Conservation (phyloP, 2,329 filamentous ascomycete genomes). For the Sarocladium oryzae region DNA sequence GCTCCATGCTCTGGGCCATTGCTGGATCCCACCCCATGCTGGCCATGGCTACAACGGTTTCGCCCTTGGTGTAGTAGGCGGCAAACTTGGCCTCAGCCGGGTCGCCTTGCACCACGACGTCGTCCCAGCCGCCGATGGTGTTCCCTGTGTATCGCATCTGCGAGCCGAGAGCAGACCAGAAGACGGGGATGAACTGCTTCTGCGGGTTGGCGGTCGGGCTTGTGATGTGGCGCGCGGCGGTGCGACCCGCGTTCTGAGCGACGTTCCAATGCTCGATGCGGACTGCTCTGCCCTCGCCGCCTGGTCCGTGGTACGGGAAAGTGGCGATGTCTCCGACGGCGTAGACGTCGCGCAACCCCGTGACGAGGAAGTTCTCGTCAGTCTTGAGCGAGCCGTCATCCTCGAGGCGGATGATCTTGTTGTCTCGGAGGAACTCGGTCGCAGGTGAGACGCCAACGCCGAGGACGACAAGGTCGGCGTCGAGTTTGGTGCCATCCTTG, state of each 20-base stretch:
- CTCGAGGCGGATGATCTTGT: conserved; percentile 62
- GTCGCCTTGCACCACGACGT: conserved; percentile 72
- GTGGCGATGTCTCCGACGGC: conserved; percentile 94
- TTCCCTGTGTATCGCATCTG: conserved; percentile 94
- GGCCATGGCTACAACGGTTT: conserved; percentile 82
- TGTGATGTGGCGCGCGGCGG: conserved; percentile 71
- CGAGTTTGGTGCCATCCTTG: conserved; percentile 77
- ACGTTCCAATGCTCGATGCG: conserved; percentile 99
- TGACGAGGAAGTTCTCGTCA: conserved; percentile 72
- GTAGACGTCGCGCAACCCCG: conserved; percentile 74
- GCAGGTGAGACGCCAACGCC: conserved; percentile 84
- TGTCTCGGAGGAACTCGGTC: conserved; percentile 74
- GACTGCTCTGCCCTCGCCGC: conserved; percentile 62
- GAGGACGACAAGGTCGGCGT: conserved; percentile 84
- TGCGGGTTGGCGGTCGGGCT: conserved; percentile 49
- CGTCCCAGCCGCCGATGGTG: conserved; percentile 74
- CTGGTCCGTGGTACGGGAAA: conserved; percentile 89
- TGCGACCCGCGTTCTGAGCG: conserved; percentile 83
- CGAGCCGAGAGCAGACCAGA: conserved; percentile 88
- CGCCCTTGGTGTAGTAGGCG: conserved; percentile 82
- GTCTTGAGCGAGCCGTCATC: conserved; percentile 81
- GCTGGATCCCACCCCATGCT: conserved; percentile 87
- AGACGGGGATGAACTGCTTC: conserved; percentile 81
- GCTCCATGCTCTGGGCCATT: conserved; percentile 73
- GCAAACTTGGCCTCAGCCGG: conserved; percentile 74